Base-by-base conservation (phyloP, 495 filamentous ascomycete genomes). In the Daldinia childiae region DNA sequence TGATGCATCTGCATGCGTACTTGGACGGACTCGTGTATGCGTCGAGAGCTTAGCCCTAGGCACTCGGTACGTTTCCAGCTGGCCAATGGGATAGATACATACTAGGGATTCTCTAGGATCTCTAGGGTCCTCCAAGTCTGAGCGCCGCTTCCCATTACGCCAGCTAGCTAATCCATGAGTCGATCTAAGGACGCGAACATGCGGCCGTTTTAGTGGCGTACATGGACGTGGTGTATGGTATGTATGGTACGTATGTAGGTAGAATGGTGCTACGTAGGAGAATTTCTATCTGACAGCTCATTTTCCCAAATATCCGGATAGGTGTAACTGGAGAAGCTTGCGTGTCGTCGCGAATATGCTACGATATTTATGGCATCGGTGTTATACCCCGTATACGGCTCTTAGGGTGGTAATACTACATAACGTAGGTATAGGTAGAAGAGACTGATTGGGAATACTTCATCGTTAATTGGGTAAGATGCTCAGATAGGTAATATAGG, bases 21-120 rank as follows among this genome's bases (percentile, higher is more conserved):
- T 30, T 54, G 24, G 50, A 54, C 27, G 24, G 50, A 54, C 27
- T 54, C 50, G 50, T 54, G 50, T 54, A 54, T 54, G 50, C 50
- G 50, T 54, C 50, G 12, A 54, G 50, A 54, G 26, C 50, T 54
- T 54, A 54, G 50, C 24, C 50, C 19, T 48, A 48, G 27, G 50
- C 27, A 54, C 24, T 30, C 27, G 27, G 27, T 54, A 54, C 50
- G 50, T 30, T 54, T 54, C 24, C 12, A 41, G 55, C 21, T 24
- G 15, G 32, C 56, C 62, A 70, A 70, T 70, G 38, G 62, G 62
- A 56, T 65, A 61, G 9, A 65, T 65, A 57, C 7, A n/a, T n/a
- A n/a, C n/a, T n/a, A n/a, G n/a, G n/a, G n/a, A n/a, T n/a, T n/a
- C 29, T 30, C 29, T 8, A 8, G 29, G 29, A 7, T 30, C 29